These are phyloP conservation scores for Clathrus columnatus DNA, from an alignment of 768 basidiomycete genomes.

Conservation along the genomic window DNA sequence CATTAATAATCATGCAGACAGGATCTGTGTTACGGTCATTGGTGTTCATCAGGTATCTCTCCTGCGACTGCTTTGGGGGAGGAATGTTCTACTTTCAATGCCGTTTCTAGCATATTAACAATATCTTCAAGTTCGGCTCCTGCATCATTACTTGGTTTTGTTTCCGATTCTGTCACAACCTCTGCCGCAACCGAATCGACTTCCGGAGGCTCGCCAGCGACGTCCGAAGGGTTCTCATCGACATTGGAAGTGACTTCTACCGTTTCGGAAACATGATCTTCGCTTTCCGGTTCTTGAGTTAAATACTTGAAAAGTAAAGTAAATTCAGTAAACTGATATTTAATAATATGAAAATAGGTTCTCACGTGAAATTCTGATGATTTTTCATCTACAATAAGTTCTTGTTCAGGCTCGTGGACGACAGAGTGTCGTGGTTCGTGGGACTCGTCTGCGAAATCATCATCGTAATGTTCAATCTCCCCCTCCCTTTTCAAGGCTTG, in stretches of 20 bases:
- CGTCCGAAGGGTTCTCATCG: not conserved
- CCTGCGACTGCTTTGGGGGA: slow-evolving; percentile 11
- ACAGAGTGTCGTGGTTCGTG: slow-evolving; percentile 16
- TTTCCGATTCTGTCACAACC: not conserved
- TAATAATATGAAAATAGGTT: not conserved
- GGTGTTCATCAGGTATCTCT: slow-evolving; percentile 17
- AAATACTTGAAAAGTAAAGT: not conserved
- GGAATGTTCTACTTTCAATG: slow-evolving; percentile 25
- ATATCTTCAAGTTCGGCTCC: slow-evolving; percentile 52
- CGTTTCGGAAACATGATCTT: not conserved
- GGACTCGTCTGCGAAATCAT: slow-evolving; percentile 16
- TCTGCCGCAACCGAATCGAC: not conserved
- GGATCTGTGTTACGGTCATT: not conserved
- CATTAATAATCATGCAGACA: not conserved
- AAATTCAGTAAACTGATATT: not conserved
- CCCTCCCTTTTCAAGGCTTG: slow-evolving; percentile 13
- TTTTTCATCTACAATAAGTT: not conserved
- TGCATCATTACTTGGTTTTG: slow-evolving; percentile 10
- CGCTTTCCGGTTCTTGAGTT: not conserved
- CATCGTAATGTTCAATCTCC: slow-evolving; percentile 21
- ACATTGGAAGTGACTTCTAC: not conserved
- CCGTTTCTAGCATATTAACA: slow-evolving; percentile 54
- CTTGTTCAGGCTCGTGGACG: not conserved
- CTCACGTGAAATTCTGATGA: slow-evolving; percentile 6
- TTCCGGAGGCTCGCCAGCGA: not conserved